phyloP scores from a whole-genome alignment of 108 stramenopile genomes.

The Ochromonas danica region DNA sequence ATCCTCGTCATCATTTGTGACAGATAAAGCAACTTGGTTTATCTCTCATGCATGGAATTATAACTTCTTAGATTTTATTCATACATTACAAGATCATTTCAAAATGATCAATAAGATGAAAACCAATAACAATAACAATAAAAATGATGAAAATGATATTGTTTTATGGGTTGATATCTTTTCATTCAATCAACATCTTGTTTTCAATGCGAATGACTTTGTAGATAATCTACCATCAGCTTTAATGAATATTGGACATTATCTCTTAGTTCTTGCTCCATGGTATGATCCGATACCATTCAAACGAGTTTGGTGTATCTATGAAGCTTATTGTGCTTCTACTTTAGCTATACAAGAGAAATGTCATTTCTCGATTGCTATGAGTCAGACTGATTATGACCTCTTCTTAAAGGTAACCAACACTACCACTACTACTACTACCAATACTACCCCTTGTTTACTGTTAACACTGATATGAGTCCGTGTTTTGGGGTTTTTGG shows the following conservation, averaged over 20 bases:
- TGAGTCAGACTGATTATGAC: slow-evolving; percentile 6
- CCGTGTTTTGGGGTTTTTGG: too few species aligned
- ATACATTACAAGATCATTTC: slow-evolving; percentile 2
- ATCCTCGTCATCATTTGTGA: too few species aligned
- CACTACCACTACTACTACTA: too few species aligned
- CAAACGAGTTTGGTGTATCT: slow-evolving; percentile 23
- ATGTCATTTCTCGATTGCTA: slow-evolving; percentile 8
- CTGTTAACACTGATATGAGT: too few species aligned
- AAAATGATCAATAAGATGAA: too few species aligned
- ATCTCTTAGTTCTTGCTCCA: slow-evolving; percentile 2
- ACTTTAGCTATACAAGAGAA: too few species aligned
- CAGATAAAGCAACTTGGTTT: background rate
- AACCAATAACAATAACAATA: too few species aligned
- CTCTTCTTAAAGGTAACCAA: background rate
- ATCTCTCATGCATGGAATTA: slow-evolving; percentile 32
- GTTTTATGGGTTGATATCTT: slow-evolving; percentile 28
- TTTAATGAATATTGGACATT: background rate
- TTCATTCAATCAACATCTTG: slow-evolving; percentile 1
- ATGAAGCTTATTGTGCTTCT: slow-evolving; percentile 4
- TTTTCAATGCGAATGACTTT: background rate
- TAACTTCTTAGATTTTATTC: background rate
- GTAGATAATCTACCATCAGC: background rate
- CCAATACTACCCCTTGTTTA: too few species aligned
- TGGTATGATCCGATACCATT: slow-evolving; percentile 30
- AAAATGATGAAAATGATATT: background rate